Conservation (phyloP, 75 land plant genomes). For the Cupressus sempervirens region DNA sequence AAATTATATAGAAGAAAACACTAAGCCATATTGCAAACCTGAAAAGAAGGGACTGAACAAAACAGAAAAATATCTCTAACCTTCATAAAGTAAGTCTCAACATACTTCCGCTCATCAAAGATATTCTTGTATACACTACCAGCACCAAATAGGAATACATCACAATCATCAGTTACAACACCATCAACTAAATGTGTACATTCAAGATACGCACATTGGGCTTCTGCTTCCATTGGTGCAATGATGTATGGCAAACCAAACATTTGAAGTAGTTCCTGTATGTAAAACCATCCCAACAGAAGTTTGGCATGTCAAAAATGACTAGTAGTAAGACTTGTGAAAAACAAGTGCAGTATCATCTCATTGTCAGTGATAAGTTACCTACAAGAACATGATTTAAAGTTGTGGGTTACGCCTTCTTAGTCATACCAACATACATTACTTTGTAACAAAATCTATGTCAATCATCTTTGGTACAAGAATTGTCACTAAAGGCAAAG, state of each 20-base stretch:
- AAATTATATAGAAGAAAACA: background rate
- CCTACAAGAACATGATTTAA: background rate
- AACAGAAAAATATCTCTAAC: constrained; percentile 29
- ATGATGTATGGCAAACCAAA: constrained; percentile 97
- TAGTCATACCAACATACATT: background rate
- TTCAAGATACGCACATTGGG: constrained; percentile 97
- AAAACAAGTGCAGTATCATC: background rate
- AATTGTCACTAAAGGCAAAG: background rate
- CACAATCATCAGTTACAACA: constrained; percentile 96
- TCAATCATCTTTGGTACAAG: background rate
- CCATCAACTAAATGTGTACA: constrained; percentile 80
- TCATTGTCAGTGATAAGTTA: background rate
- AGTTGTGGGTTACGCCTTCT: background rate
- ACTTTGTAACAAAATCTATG: background rate
- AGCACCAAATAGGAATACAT: constrained; percentile 94
- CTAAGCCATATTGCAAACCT: background rate
- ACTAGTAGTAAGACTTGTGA: background rate
- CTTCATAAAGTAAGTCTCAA: constrained; percentile 98
- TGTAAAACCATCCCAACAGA: background rate
- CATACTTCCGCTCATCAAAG: constrained; percentile 97
- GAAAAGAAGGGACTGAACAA: background rate
- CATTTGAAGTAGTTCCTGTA: constrained; percentile 94
- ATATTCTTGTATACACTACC: constrained; percentile 94
- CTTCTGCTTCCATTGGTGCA: constrained; percentile 99
- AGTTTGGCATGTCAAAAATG: background rate